phyloP scores from a whole-genome alignment of 805 yeast genomes.

The Scheffersomyces lignosus region DNA sequence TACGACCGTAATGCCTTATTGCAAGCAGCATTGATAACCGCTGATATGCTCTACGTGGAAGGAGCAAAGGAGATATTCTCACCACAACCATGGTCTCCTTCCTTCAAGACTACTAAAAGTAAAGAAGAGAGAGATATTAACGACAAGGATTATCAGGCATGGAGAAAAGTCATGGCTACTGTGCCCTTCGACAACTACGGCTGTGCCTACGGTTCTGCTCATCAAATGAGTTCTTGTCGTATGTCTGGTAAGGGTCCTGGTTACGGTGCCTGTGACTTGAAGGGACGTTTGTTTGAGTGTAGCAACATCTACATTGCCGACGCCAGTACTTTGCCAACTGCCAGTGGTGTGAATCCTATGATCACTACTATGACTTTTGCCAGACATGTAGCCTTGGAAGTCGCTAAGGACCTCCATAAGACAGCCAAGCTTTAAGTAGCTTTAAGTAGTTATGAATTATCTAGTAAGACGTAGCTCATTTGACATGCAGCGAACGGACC shows the following conservation, averaged over 20 bases:
- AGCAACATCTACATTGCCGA: slow-evolving; percentile 50
- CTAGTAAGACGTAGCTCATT: too few species aligned
- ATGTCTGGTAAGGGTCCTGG: slow-evolving; percentile 48
- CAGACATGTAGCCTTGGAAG: slow-evolving; percentile 38
- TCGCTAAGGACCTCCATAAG: slow-evolving; percentile 33
- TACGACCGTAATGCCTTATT: slow-evolving; percentile 43
- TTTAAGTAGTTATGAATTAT: too few species aligned
- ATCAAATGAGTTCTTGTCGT: slow-evolving; percentile 54
- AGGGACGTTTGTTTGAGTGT: slow-evolving; percentile 50
- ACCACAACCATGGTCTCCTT: slow-evolving; percentile 33
- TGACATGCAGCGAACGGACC: too few species aligned
- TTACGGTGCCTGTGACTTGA: slow-evolving; percentile 43
- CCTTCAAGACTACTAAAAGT: slow-evolving; percentile 36
- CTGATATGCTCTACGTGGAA: slow-evolving; percentile 47
- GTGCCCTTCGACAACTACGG: slow-evolving; percentile 29
- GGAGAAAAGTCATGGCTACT: slow-evolving; percentile 31
- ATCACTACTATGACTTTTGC: slow-evolving; percentile 48
- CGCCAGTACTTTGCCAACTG: slow-evolving; percentile 50
- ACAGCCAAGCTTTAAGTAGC: slow-evolving; percentile 25
- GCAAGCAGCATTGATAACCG: slow-evolving; percentile 36
- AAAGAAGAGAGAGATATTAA: slow-evolving; percentile 36
- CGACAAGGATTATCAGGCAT: slow-evolving; percentile 44
- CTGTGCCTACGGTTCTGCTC: slow-evolving; percentile 46
- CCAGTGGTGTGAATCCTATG: slow-evolving; percentile 59
- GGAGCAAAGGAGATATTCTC: slow-evolving; percentile 48